These are phyloP conservation scores for Escallonia rubra DNA, from an alignment of 129 eudicot species.

Conservation along the genomic window DNA sequence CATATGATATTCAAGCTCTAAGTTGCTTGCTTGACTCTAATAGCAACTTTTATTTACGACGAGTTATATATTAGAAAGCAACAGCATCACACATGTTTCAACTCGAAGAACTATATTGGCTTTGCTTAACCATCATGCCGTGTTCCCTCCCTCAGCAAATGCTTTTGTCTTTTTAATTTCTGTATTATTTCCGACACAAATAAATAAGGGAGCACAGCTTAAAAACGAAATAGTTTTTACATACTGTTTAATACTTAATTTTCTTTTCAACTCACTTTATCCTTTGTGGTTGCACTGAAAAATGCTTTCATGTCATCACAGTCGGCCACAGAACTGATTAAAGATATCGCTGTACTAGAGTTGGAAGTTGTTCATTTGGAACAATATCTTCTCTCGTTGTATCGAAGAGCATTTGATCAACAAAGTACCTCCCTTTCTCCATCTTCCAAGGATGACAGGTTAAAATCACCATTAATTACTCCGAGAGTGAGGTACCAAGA, in stretches of 20 bases:
- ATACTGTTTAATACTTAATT: not conserved
- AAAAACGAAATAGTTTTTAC: too few species aligned
- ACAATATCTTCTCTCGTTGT: constrained; percentile 80
- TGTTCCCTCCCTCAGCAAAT: too few species aligned
- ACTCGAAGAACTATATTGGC: too few species aligned
- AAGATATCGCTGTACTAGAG: constrained; percentile 74
- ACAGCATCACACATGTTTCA: too few species aligned
- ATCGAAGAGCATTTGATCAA: constrained; percentile 79
- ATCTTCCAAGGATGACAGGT: constrained; percentile 29
- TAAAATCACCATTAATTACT: constrained; percentile 45
- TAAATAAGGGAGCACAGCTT: too few species aligned
- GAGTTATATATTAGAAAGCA: too few species aligned
- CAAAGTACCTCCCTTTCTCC: constrained; percentile 61
- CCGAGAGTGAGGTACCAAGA: constrained; percentile 56
- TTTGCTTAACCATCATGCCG: too few species aligned
- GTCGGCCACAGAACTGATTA: constrained; percentile 82
- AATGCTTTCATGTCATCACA: constrained; percentile 25
- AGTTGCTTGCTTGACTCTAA: not conserved
- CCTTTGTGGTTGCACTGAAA: constrained; percentile 2
- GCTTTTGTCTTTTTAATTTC: too few species aligned
- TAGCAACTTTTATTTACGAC: too few species aligned
- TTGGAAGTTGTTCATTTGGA: constrained; percentile 82
- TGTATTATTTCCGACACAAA: too few species aligned
- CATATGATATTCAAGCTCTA: not conserved
- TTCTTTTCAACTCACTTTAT: not conserved